Evolutionary conservation across 495 filamentous ascomycete species (phyloP), one percentile per base, ranked within the genome.

Genomic region (Aspergillus leporis): DNA sequence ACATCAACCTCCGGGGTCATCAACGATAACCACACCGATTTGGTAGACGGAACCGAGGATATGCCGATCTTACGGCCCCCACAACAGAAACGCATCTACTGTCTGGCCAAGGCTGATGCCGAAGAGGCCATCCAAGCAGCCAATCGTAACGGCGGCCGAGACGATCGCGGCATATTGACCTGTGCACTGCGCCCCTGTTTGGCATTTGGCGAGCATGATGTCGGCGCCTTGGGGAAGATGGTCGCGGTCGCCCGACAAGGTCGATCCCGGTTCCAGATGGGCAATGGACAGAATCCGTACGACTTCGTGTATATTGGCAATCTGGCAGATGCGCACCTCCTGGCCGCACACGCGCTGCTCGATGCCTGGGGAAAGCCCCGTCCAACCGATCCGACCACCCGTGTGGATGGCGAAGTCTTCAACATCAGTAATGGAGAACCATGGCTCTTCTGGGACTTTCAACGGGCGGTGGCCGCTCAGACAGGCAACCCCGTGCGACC

Each of bases 401-500:
- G 50, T n/a, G 57, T 60, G 12, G 57, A 60, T 18, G 57, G 57
- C 8, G 57, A 60, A 41, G n/a, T 21, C 4, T 60, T 60, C 43
- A 34, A 60, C n/a, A 40, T 60, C 19, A 60, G 40, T 0, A 60
- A 60, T 14, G 57, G 34, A 3, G 57, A 60, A 0, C 57, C 57
- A 0, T 60, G 57, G 57, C 32, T 60, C 14, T 60, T 60, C n/a
- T 60, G 57, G 57, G 57, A 60, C 43, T 60, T 60, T 14, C 57
- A 60, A 41, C 57, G 57, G 0, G 51, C 19, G 13, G 40, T 60
- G 4, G 2, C 57, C 3, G 12, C n/a, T 6, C 32, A 25, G 19
- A 9, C 19, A 5, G 57, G 57, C 10, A 21, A 30, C n/a, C 57
- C 51, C 0, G 19, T 60, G 23, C 50, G 36, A 32, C 23, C 22